Percentiles rank a stretch among this genome's conserved stretches.
Conservation (phyloP, 2,329 filamentous ascomycete genomes). For the Fusarium foetens region DNA sequence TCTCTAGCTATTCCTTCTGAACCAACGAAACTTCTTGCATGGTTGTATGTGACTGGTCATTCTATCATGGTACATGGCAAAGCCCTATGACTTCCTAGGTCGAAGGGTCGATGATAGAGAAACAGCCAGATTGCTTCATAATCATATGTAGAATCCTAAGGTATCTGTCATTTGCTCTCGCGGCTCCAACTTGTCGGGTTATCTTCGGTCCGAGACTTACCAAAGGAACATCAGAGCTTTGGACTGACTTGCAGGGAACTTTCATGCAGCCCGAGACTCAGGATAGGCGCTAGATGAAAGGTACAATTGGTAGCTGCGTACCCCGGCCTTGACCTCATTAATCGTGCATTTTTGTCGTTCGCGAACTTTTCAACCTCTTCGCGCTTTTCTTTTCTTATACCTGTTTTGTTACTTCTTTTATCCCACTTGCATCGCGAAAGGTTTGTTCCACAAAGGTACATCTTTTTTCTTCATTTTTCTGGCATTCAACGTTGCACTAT, state of each 20-base stretch:
- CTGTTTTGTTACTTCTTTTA: background rate
- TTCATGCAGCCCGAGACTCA: slow-evolving; percentile 15
- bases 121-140: background rate
- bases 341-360: slow-evolving; percentile 27
- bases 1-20: background rate
- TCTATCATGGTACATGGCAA: background rate
- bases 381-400: background rate
- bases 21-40: background rate
- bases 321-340: slow-evolving; percentile 20
- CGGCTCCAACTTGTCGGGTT: slow-evolving; percentile 12
- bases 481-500: background rate
- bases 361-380: slow-evolving; percentile 3
- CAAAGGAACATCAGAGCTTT: background rate
- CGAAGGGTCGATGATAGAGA: background rate
- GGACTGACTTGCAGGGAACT: slow-evolving; percentile 17
- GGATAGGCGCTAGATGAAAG: slow-evolving; percentile 1
- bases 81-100: background rate
- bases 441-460: slow-evolving; percentile 13
- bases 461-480: background rate
- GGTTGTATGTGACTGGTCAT: background rate
- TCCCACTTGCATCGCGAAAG: background rate
- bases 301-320: slow-evolving; percentile 11
- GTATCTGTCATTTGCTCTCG: background rate
- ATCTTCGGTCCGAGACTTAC: slow-evolving; percentile 27
- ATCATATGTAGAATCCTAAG: background rate